Conservation (phyloP, 768 basidiomycete species). For the Gloeostereum incarnatum region DNA sequence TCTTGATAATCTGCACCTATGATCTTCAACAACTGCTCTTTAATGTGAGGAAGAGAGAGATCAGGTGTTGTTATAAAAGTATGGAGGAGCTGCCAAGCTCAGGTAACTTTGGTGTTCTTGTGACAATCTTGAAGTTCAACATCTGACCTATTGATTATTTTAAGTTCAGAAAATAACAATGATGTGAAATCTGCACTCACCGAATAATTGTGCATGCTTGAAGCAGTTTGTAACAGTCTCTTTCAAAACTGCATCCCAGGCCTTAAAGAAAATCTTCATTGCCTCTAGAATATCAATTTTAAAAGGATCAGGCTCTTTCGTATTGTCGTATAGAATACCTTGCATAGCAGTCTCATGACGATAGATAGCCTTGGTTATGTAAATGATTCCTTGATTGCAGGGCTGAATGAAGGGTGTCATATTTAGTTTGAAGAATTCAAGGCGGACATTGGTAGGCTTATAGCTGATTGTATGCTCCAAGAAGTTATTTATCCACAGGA, state of each 20-base stretch:
- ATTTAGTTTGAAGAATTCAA: constrained; percentile 16
- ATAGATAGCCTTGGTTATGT: constrained; percentile 7
- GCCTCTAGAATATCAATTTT: constrained; percentile 14
- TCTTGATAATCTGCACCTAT: too few species aligned
- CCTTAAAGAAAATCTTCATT: constrained; percentile 12
- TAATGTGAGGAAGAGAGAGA: constrained; percentile 1
- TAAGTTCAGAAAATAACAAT: too few species aligned
- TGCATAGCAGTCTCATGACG: background rate
- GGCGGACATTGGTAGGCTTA: constrained; percentile 11
- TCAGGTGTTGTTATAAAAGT: background rate
- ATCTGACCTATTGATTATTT: too few species aligned
- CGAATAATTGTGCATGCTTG: constrained; percentile 12
- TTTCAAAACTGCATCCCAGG: constrained; percentile 12
- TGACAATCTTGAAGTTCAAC: background rate
- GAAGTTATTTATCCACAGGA: constrained; percentile 15
- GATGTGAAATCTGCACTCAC: background rate
- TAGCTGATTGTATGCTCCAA: constrained; percentile 11
- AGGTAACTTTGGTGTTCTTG: background rate
- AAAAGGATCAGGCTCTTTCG: constrained; percentile 13
- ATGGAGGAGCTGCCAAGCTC: background rate
- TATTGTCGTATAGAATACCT: constrained; percentile 10
- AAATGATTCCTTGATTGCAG: constrained; percentile 15
- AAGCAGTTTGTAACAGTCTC: constrained; percentile 18
- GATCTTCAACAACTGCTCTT: background rate
- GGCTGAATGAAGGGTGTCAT: constrained; percentile 18